Percentiles rank a stretch among this genome's conserved stretches.
Conservation (phyloP, 768 basidiomycete species). For the Tremella fuciformis region DNA sequence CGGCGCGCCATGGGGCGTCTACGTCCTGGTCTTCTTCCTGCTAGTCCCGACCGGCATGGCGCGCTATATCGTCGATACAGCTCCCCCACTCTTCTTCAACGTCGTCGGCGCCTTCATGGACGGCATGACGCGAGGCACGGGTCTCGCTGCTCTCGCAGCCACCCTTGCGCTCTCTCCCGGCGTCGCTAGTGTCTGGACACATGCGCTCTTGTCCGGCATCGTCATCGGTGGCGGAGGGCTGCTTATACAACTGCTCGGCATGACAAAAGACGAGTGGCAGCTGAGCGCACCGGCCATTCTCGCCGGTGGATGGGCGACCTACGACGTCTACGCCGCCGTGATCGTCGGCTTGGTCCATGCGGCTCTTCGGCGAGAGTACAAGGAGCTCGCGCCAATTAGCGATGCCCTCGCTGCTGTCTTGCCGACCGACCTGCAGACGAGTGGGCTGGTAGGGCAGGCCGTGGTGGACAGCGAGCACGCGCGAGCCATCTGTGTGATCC, state of each 20-base stretch:
- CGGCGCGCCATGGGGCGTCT: constrained; percentile 40
- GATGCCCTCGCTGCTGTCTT: constrained; percentile 9
- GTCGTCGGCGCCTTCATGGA: constrained; percentile 28
- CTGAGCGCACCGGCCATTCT: constrained; percentile 28
- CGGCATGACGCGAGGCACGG: constrained; percentile 30
- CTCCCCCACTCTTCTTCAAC: constrained; percentile 30
- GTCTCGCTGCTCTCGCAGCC: constrained; percentile 24
- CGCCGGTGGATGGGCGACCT: constrained; percentile 25
- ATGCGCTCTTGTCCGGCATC: constrained; percentile 23
- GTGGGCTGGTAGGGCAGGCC: constrained; percentile 2
- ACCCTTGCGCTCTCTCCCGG: constrained; percentile 10
- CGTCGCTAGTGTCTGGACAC: constrained; percentile 17
- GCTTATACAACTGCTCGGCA: constrained; percentile 21
- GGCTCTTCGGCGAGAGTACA: constrained; percentile 13
- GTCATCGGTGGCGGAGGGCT: constrained; percentile 33
- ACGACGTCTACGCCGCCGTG: constrained; percentile 33
- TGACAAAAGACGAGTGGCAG: constrained; percentile 30
- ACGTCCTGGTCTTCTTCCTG: constrained; percentile 28
- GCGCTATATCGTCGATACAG: constrained; percentile 23
- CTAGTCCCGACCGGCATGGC: constrained; percentile 34
- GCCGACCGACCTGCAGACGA: constrained; percentile 19
- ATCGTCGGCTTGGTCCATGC: constrained; percentile 24
- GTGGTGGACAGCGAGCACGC: constrained; percentile 17
- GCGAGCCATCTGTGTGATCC: constrained; percentile 26
- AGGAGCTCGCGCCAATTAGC: constrained; percentile 11